Evolutionary conservation across 2,329 filamentous ascomycete species (phyloP), one percentile per base, ranked within the genome.

Genomic region (Penicillium vulpinum): DNA sequence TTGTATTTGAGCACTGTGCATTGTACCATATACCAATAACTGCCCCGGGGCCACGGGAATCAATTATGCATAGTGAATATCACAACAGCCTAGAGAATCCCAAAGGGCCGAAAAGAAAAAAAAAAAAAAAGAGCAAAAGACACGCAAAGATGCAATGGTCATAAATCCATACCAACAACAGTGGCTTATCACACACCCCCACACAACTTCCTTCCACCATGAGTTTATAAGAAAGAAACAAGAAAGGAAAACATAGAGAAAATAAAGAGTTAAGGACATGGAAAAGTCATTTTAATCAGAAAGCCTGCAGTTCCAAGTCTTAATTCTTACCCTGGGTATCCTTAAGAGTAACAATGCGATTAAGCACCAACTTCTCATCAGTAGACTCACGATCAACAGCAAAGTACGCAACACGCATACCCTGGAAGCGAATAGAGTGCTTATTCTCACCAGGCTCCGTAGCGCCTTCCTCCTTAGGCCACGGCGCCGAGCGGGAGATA

Each of bases 261-360:
- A 11, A 1, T 36, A 18, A 31, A 44, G 24, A 21, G 21, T 26
- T 21, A 24, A 35, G 18, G 6, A 36, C n/a, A n/a, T 13, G 38
- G 24, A 22, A 29, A 51, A 51, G 38, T 22, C 21, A 18, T 4
- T 39, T 33, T 9, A 2, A n/a, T 44, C 31, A 18, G 16, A 28
- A 29, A 43, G 2, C 21, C 7, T 10, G 15, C 18, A 41, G 6
- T 26, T 10, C 47, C 5, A 41, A 10, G n/a, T 3, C 36, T 56
- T 56, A 67, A 51, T 60, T 67, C 76, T 67, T 67, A 46, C 63
- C 64, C 61, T 66, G 61, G n/a, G 59, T 56, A 59, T 96, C 92
- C 79, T 96, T 96, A 69, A 97, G 76, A 46, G 89, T 90, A 22
- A 97, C 92, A 68, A 97, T 97, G 50, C 91, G 84, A 78, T 97